Percentiles rank a stretch among this genome's conserved stretches.
phyloP scores from a whole-genome alignment of 2,329 filamentous ascomycete species.

The Lachnellula occidentalis region DNA sequence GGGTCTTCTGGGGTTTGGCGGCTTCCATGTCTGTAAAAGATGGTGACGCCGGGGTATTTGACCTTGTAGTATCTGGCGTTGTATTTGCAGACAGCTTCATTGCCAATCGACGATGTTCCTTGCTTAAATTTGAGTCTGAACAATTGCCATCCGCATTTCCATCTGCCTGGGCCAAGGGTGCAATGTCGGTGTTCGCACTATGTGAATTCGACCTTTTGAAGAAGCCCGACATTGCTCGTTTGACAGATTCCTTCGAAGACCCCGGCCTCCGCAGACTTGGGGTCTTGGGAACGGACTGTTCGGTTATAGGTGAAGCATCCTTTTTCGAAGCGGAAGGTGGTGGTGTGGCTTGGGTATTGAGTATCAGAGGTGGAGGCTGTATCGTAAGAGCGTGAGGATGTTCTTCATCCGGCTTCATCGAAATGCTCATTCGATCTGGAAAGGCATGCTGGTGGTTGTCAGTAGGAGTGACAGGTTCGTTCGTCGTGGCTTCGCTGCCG shows the following conservation, averaged over 20 bases:
- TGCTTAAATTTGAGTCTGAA: slow-evolving; percentile 15
- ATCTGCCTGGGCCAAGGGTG: slow-evolving; percentile 4
- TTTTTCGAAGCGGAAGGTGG: slow-evolving; percentile 6
- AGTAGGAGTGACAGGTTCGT: slow-evolving; percentile 57
- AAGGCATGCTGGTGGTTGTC: slow-evolving; percentile 53
- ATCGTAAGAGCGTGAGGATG: not conserved
- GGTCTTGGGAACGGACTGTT: slow-evolving; percentile 4
- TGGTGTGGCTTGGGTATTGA: slow-evolving; percentile 21
- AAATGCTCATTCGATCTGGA: slow-evolving; percentile 22
- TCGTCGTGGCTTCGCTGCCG: slow-evolving; percentile 48
- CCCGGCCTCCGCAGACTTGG: slow-evolving; percentile 9
- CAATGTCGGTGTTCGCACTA: not conserved
- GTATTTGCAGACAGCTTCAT: slow-evolving; percentile 19
- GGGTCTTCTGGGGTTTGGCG: slow-evolving; percentile 21
- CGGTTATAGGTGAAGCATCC: not conserved
- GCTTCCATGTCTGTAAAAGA: slow-evolving; percentile 26
- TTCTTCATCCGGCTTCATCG: slow-evolving; percentile 3
- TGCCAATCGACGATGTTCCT: slow-evolving; percentile 14
- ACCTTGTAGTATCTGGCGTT: slow-evolving; percentile 17
- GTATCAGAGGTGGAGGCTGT: slow-evolving; percentile 14
- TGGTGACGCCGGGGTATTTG: slow-evolving; percentile 38
- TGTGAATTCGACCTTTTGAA: slow-evolving; percentile 19
- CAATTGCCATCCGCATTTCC: slow-evolving; percentile 4
- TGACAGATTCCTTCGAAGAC: slow-evolving; percentile 11
- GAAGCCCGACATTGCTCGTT: slow-evolving; percentile 18